phyloP scores from a whole-genome alignment of 805 yeast species.

The Kazachstania bromeliacearum region DNA sequence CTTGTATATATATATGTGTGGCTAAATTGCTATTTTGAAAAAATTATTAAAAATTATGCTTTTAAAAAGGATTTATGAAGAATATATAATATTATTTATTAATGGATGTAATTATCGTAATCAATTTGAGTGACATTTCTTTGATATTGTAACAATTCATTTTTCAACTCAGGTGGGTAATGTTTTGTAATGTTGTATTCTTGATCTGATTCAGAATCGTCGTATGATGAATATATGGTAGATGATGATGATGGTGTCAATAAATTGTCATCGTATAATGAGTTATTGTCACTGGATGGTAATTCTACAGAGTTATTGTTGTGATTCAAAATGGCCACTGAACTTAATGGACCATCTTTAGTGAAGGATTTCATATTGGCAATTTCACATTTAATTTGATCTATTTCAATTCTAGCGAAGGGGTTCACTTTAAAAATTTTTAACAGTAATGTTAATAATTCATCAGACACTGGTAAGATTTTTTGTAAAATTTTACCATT shows the following conservation, averaged over 20 bases:
- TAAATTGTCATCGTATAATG: too few species aligned
- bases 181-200: too few species aligned
- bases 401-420: slow-evolving; percentile 23
- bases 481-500: slow-evolving; percentile 47
- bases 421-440: slow-evolving; percentile 29
- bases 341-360: slow-evolving; percentile 19
- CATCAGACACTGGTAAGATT: slow-evolving; percentile 65
- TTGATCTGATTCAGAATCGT: too few species aligned
- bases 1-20: neutral
- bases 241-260: too few species aligned
- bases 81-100: slow-evolving; percentile 1
- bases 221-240: too few species aligned
- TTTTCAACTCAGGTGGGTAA: neutral
- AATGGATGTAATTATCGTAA: too few species aligned
- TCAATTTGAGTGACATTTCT: neutral
- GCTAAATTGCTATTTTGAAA: too few species aligned
- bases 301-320: too few species aligned
- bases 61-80: neutral
- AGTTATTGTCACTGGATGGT: too few species aligned
- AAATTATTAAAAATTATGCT: neutral
- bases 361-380: slow-evolving; percentile 21
- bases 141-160: slow-evolving; percentile 1
- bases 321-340: neutral
- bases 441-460: slow-evolving; percentile 44
- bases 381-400: slow-evolving; percentile 17